Base-by-base conservation (phyloP, 2,329 filamentous ascomycete genomes). In the Onygenales sp. region DNA sequence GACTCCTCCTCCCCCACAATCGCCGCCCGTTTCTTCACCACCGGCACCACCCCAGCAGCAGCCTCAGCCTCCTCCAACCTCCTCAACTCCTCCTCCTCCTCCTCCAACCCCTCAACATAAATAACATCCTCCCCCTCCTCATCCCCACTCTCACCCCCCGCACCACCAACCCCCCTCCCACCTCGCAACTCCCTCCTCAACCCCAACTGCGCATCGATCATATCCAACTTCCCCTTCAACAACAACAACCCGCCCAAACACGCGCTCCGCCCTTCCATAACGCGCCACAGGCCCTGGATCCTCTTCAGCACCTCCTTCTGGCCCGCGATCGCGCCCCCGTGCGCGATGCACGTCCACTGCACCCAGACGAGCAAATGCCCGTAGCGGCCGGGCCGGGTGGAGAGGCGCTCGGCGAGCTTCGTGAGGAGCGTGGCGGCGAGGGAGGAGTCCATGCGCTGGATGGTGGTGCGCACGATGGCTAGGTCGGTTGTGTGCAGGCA, bases 361-460 rank as follows among this genome's bases (percentile, higher is more conserved):
- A 97, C 87, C 91, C 93, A 98, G 13, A 87, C 82, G 80, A 96
- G 91, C 34, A 98, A 81, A 65, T 85, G 88, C 50, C 91, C 90
- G 11, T 93, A 92, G 52, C 93, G 83, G 3, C 92, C 93, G 1
- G 93, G 93, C 44, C 89, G 83, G 59, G 86, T 82, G 70, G 95
- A 86, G 67, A 98, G 81, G 55, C 91, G 82, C 61, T 94, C 87
- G 7, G 93, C 88, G 50, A 98, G 80, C 69, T 88, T 90, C 63
- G 84, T 83, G 54, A 98, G 81, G 8, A 98, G 79, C 6, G 75
- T 79, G 37, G 84, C 85, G 6, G 93, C 91, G 27, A 96, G 82
- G 2, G 84, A 80, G 32, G 90, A 95, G 62, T 95, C 89, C 55
- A 97, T 81, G 52, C 90, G 83, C 70, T 95, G 88, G 62, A 98